Evolutionary conservation across 2,329 filamentous ascomycete genomes (phyloP).

Genomic region (Xylaria sp.): DNA sequence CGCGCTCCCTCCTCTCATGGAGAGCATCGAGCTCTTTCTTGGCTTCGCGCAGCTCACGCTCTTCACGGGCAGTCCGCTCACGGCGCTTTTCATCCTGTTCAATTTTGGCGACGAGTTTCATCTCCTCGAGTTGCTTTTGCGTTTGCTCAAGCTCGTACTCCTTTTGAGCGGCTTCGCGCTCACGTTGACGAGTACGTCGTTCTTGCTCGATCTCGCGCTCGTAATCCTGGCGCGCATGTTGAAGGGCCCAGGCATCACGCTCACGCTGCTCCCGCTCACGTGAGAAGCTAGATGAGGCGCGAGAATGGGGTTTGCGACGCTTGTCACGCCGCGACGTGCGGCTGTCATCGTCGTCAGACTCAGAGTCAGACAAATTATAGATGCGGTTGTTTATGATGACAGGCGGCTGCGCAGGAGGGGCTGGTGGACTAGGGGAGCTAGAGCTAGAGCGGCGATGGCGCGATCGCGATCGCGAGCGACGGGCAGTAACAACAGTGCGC

Average conservation of each 20-base stretch:
- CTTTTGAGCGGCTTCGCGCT: constrained; percentile 54
- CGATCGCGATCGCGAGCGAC: constrained; percentile 58
- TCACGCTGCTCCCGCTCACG: constrained; percentile 40
- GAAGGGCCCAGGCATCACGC: constrained; percentile 48
- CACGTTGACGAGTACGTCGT: constrained; percentile 53
- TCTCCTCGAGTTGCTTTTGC: constrained; percentile 55
- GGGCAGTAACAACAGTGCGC: constrained; percentile 59
- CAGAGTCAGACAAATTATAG: constrained; percentile 56
- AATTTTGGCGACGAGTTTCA: constrained; percentile 55
- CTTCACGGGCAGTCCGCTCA: constrained; percentile 56
- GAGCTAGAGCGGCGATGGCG: constrained; percentile 60
- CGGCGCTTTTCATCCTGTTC: constrained; percentile 57
- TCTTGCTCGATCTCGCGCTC: constrained; percentile 47
- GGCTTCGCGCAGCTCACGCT: constrained; percentile 51
- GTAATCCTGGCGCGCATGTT: constrained; percentile 50
- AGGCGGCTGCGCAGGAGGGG: constrained; percentile 48
- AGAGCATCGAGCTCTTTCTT: constrained; percentile 52
- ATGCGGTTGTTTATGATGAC: constrained; percentile 70
- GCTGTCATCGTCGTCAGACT: constrained; percentile 56
- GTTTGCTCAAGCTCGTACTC: constrained; percentile 52
- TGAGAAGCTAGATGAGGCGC: constrained; percentile 1
- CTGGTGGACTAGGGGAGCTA: constrained; percentile 45
- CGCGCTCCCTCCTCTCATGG: constrained; percentile 58
- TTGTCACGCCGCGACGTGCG: constrained; percentile 45
- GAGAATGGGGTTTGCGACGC: constrained; percentile 3